Conservation (phyloP, 164 flowering plant genomes). For the grape (Vitis vinifera) region ASM3070453v1 NC_081817.1:19410001-19410500, state of each 20-base stretch:
- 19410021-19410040: slow-evolving; percentile 61
- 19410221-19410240: slow-evolving; percentile 33
- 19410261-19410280: slow-evolving; percentile 46
- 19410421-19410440: slow-evolving; percentile 54
- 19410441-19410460: slow-evolving; percentile 56
- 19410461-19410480: slow-evolving; percentile 50
- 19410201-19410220: slow-evolving; percentile 36
- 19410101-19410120: slow-evolving; percentile 15
- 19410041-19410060: slow-evolving; percentile 52
- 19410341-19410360: slow-evolving; percentile 61
- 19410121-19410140: slow-evolving; percentile 26
- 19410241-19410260: slow-evolving; percentile 34
- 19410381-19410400: slow-evolving; percentile 46
- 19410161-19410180: slow-evolving; percentile 37
- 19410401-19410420: slow-evolving; percentile 49
- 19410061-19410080: slow-evolving; percentile 44
- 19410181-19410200: slow-evolving; percentile 35
- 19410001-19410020: slow-evolving; percentile 60
- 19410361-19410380: slow-evolving; percentile 56
- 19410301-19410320: slow-evolving; percentile 58
- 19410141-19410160: slow-evolving; percentile 21
- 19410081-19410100: slow-evolving; percentile 25
- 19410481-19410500: slow-evolving; percentile 47
- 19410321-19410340: slow-evolving; percentile 46
- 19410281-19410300: slow-evolving; percentile 57